phyloP scores from a whole-genome alignment of 345 rosid genomes.

The Ailanthus altissimus region DNA sequence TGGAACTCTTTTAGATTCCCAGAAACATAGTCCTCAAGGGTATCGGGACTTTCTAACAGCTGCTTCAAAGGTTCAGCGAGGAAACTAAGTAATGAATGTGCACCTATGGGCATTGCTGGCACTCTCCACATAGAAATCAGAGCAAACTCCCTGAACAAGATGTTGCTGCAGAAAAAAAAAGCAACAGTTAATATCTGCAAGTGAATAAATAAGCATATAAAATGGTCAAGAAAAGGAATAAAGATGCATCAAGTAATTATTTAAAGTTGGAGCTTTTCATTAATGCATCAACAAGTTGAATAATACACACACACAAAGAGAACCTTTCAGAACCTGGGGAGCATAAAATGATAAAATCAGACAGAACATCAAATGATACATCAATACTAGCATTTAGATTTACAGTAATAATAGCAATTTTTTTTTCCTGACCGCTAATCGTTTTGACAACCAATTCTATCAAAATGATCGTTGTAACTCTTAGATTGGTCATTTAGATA shows the following conservation, averaged over 20 bases:
- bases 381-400: too few relatives aligned
- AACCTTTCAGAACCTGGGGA: background rate
- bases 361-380: background rate
- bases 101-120: constrained; percentile 96
- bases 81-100: constrained; percentile 81
- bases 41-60: constrained; percentile 69
- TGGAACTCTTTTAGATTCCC: constrained; percentile 87
- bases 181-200: constrained; percentile 6
- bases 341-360: background rate
- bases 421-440: too few relatives aligned
- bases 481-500: background rate
- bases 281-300: background rate
- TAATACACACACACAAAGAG: background rate
- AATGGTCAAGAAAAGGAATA: constrained; percentile 15
- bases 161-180: constrained; percentile 64
- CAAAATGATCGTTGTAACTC: background rate
- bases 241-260: background rate
- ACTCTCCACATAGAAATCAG: constrained; percentile 98
- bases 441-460: too few relatives aligned
- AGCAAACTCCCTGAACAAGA: constrained; percentile 92
- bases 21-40: constrained; percentile 57
- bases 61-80: constrained; percentile 99
- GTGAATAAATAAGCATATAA: background rate
- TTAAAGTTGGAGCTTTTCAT: background rate
- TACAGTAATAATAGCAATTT: too few relatives aligned